Evolutionary conservation across 371 early-diverging fungal species (phyloP).

Genomic region (Nosema muscidifuracis): DNA sequence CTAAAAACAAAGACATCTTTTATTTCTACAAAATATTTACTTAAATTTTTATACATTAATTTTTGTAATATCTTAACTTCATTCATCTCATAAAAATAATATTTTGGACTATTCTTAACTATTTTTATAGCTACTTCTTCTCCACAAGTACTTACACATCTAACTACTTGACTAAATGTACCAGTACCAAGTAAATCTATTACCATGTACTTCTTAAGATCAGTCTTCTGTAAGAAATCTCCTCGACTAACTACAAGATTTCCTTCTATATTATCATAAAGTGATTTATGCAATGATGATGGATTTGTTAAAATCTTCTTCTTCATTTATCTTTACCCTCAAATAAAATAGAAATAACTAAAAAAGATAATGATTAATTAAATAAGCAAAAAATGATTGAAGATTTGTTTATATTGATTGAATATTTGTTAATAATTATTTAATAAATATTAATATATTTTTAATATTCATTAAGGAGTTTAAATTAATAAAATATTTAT

Average conservation of each 20-base stretch:
- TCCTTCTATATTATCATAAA: conserved; percentile 37
- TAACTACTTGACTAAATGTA: conserved; percentile 93
- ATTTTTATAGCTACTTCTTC: conserved; percentile 86
- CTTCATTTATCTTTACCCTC: too few relatives aligned
- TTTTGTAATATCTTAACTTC: conserved; percentile 67
- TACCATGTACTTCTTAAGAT: conserved; percentile 32
- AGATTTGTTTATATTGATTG: too few relatives aligned
- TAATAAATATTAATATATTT: too few relatives aligned
- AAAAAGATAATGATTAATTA: too few relatives aligned
- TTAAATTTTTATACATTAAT: conserved; percentile 23
- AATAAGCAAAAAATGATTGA: too few relatives aligned
- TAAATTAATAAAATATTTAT: too few relatives aligned
- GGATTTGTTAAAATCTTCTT: conserved; percentile 46
- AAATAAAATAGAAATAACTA: too few relatives aligned
- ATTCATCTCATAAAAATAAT: conserved; percentile 78
- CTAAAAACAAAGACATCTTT: conserved; percentile 75
- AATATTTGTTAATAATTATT: too few relatives aligned
- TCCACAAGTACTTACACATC: conserved; percentile 74
- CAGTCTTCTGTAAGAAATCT: conserved; percentile 29
- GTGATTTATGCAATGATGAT: conserved; percentile 8
- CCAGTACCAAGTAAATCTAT: conserved; percentile 72
- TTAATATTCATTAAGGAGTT: too few relatives aligned
- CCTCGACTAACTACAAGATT: conserved; percentile 41
- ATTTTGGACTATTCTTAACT: conserved; percentile 80
- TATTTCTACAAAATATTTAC: conserved; percentile 65